phyloP scores from a whole-genome alignment of 805 yeast genomes.

The Cyberlindnera mrakii region DNA sequence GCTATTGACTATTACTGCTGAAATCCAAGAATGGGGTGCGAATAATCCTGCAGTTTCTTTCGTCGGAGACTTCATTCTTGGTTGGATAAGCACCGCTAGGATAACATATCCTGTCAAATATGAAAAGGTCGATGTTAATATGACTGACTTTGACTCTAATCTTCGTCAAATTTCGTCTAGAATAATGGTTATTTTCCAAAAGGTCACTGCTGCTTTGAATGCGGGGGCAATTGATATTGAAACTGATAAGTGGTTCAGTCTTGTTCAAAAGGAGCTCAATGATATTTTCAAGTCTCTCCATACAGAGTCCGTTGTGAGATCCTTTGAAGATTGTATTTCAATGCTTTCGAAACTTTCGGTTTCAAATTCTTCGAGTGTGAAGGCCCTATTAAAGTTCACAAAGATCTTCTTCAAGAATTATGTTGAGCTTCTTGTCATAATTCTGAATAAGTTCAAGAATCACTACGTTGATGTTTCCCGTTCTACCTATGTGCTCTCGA shows the following conservation, averaged over 20 bases:
- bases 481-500: conserved; percentile 54
- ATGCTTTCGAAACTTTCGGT: conserved; percentile 32
- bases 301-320: conserved; percentile 28
- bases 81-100: conserved; percentile 34
- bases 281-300: conserved; percentile 39
- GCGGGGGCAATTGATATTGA: conserved; percentile 32
- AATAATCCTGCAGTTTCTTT: conserved; percentile 32
- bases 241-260: conserved; percentile 65
- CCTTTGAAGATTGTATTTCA: conserved; percentile 31
- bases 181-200: conserved; percentile 65
- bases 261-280: conserved; percentile 39
- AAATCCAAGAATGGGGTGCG: conserved; percentile 31
- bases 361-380: conserved; percentile 31
- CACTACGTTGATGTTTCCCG: conserved; percentile 52
- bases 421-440: conserved; percentile 35
- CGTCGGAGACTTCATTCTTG: conserved; percentile 39
- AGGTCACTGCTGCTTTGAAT: conserved; percentile 23
- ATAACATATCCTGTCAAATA: neutral
- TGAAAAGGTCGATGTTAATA: conserved; percentile 3
- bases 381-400: conserved; percentile 49
- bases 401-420: conserved; percentile 63
- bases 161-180: conserved; percentile 50
- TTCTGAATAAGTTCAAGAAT: conserved; percentile 38
- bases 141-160: conserved; percentile 37
- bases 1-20: conserved; percentile 20